A percentile compares a stretch with the other conserved stretches of the same genome.
phyloP scores from a whole-genome alignment of 2,329 filamentous ascomycete genomes.

The Coleophoma cylindrospora region DNA sequence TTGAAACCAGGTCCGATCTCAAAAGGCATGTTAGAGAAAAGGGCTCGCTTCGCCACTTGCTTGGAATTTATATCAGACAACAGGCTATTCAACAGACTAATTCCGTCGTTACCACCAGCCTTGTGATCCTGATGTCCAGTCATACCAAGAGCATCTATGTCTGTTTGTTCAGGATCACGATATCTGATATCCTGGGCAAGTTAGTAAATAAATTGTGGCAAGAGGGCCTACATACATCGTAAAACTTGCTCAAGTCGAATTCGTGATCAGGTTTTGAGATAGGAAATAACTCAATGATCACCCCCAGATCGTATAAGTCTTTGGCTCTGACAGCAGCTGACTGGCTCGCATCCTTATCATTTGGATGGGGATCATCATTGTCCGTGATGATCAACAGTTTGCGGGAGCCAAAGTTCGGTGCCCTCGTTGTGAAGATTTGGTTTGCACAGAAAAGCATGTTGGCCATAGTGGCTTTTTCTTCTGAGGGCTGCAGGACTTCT shows the following conservation, averaged over 20 bases:
- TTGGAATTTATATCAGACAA: conserved; percentile 88
- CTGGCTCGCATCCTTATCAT: conserved; percentile 67
- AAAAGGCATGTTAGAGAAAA: conserved; percentile 83
- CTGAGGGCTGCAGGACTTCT: conserved; percentile 64
- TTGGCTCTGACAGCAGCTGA: conserved; percentile 84
- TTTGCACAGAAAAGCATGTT: conserved; percentile 94
- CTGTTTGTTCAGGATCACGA: conserved; percentile 67
- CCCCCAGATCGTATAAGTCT: conserved; percentile 89
- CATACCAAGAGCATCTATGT: conserved; percentile 51
- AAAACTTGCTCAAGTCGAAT: conserved; percentile 84
- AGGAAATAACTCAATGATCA: conserved; percentile 88
- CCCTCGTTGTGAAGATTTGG: conserved; percentile 92
- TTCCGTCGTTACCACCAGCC: conserved; percentile 65
- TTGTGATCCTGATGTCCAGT: conserved; percentile 55
- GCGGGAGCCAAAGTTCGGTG: conserved; percentile 88
- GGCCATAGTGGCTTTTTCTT: conserved; percentile 71
- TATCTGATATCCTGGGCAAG: conserved; percentile 78
- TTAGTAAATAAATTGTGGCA: conserved; percentile 12
- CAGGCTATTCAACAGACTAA: conserved; percentile 73
- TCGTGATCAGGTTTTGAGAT: conserved; percentile 65
- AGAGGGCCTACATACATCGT: conserved; percentile 58
- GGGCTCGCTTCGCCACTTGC: conserved; percentile 75
- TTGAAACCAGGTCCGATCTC: conserved; percentile 80
- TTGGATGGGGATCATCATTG: conserved; percentile 77
- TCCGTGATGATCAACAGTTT: conserved; percentile 95